Evolutionary conservation across 2,329 filamentous ascomycete species (phyloP).

Genomic region (Plectosphaerella sp.): DNA sequence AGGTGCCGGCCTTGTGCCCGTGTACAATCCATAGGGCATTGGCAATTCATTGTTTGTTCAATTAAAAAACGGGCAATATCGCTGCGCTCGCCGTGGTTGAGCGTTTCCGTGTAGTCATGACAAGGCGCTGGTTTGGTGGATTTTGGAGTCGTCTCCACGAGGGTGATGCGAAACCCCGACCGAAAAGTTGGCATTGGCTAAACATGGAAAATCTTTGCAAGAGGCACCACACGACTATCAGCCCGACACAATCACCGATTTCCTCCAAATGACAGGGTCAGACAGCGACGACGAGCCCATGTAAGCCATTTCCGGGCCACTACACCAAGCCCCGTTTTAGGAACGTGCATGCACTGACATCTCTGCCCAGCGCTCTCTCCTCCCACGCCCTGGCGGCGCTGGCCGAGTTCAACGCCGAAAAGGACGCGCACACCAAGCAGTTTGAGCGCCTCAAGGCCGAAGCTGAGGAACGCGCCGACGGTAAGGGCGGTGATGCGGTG

Average conservation of each 20-base stretch:
- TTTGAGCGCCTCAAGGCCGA: slow-evolving; percentile 64
- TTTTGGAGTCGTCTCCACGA: too few relatives aligned
- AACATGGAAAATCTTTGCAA: too few relatives aligned
- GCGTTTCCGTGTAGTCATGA: too few relatives aligned
- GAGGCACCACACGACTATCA: too few relatives aligned
- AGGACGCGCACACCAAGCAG: slow-evolving; percentile 59
- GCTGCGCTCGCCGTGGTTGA: too few relatives aligned
- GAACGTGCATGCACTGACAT: too few relatives aligned
- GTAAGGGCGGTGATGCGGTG: slow-evolving; percentile 11
- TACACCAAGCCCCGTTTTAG: background rate
- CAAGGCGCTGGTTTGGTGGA: too few relatives aligned
- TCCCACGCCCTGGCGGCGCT: slow-evolving; percentile 63
- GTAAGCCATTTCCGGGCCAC: slow-evolving; percentile 25
- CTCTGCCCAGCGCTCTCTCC: slow-evolving; percentile 52
- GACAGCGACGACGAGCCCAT: slow-evolving; percentile 44
- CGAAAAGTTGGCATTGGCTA: too few relatives aligned
- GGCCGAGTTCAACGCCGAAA: slow-evolving; percentile 69
- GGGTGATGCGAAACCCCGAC: too few relatives aligned
- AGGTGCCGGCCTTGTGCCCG: background rate
- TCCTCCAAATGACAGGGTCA: slow-evolving; percentile 3
- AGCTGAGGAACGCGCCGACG: slow-evolving; percentile 45
- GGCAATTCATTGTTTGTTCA: background rate
- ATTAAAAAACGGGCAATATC: too few relatives aligned
- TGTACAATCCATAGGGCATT: background rate
- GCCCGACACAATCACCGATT: background rate